A percentile compares a stretch with the other conserved stretches of the same genome.
Conservation (phyloP, 192 early-diverging fungal genomes). For the Rhizoclosmatium globosum region DNA sequence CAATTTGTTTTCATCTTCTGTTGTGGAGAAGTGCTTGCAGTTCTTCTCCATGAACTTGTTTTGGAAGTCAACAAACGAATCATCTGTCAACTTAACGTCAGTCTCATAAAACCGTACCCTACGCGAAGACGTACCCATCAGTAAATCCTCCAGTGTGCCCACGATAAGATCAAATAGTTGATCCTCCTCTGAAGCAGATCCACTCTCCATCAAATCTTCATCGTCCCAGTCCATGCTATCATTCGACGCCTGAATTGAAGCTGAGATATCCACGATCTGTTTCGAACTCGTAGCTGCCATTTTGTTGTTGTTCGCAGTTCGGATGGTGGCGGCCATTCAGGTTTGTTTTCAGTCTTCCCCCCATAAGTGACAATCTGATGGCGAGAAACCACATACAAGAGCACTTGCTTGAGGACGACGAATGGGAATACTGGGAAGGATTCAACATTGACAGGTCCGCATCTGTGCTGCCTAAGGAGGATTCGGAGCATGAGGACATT, state of each 20-base stretch:
- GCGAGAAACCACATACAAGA: no score
- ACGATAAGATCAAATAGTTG: slow-evolving; percentile 55
- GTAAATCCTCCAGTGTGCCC: slow-evolving; percentile 59
- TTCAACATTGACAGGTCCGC: no score
- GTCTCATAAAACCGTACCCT: neutral
- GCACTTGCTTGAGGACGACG: no score
- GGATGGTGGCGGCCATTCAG: slow-evolving; percentile 29
- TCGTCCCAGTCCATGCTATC: slow-evolving; percentile 11
- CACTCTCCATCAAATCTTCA: neutral
- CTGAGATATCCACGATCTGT: slow-evolving; percentile 21
- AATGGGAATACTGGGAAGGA: no score
- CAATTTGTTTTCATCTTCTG: slow-evolving; percentile 66
- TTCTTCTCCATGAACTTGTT: slow-evolving; percentile 50
- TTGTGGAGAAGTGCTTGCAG: slow-evolving; percentile 44
- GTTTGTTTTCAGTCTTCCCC: neutral
- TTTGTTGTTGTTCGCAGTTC: neutral
- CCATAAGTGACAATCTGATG: neutral
- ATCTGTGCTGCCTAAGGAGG: no score
- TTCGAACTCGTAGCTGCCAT: neutral
- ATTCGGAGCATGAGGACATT: no score
- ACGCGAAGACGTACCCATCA: slow-evolving; percentile 49
- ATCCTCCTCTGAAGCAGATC: slow-evolving; percentile 37
- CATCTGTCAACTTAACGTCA: slow-evolving; percentile 33
- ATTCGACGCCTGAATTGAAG: neutral
- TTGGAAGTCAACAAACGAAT: slow-evolving; percentile 52